Evolutionary conservation across 2,329 filamentous ascomycete species (phyloP).

Genomic region (Xylaria digitata): DNA sequence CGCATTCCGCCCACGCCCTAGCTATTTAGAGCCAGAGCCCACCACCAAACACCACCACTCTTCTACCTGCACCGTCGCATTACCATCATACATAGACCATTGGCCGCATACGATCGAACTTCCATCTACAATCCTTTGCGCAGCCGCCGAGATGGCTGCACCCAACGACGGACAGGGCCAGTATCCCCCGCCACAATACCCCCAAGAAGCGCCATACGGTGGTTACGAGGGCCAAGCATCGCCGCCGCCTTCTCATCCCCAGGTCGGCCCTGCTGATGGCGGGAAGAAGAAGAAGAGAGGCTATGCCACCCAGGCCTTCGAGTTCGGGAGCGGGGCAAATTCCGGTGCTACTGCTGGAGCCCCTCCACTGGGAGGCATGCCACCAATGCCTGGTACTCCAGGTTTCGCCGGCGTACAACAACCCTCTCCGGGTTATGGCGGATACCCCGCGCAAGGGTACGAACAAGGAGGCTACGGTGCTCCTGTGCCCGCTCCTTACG

Average conservation of each 20-base stretch:
- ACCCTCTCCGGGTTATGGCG: conserved; percentile 65
- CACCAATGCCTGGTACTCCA: conserved; percentile 50
- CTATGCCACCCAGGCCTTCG: conserved; percentile 94
- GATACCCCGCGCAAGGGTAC: conserved; percentile 63
- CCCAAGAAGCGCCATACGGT: conserved; percentile 55
- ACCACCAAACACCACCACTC: conserved; percentile 9
- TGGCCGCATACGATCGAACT: conserved; percentile 12
- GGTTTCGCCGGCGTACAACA: conserved; percentile 55
- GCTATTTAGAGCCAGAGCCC: conserved; percentile 6
- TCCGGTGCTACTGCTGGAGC: conserved; percentile 62
- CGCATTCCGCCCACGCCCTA: conserved; percentile 16
- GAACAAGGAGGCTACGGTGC: conserved; percentile 51
- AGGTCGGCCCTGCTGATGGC: conserved; percentile 54
- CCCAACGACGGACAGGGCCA: conserved; percentile 67
- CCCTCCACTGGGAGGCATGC: conserved; percentile 55
- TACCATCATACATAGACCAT: neutral
- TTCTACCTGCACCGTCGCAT: conserved; percentile 20
- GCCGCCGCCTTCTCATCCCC: conserved; percentile 50
- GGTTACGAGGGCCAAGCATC: conserved; percentile 55
- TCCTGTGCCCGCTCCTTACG: conserved; percentile 53
- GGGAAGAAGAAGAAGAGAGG: conserved; percentile 90
- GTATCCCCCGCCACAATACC: conserved; percentile 56
- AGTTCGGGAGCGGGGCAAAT: conserved; percentile 90
- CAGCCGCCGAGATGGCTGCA: conserved; percentile 63
- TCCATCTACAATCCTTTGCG: conserved; percentile 39